Evolutionary conservation across 192 early-diverging fungal genomes (phyloP).

Genomic region (Podochytrium sp.): DNA sequence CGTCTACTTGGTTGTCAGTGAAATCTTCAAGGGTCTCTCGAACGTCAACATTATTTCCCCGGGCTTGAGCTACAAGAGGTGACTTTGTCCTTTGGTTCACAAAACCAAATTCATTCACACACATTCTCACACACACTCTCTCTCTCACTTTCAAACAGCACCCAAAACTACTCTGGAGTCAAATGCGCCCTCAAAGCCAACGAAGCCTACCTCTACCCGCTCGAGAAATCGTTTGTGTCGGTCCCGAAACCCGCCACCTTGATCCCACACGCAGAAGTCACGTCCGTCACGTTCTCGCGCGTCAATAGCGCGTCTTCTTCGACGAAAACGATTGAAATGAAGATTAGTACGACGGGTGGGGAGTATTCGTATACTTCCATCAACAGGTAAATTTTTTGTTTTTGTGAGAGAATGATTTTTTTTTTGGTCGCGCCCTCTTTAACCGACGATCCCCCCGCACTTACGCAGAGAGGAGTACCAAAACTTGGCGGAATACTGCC

Average conservation of each 20-base stretch:
- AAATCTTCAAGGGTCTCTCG: slow-evolving; percentile 82
- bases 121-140: background rate
- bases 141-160: slow-evolving; percentile 47
- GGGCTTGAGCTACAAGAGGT: slow-evolving; percentile 45
- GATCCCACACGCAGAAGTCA: slow-evolving; percentile 84
- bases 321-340: slow-evolving; percentile 91
- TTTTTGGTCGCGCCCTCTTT: background rate
- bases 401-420: background rate
- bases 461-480: slow-evolving; percentile 79
- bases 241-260: slow-evolving; percentile 93
- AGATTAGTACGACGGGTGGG: slow-evolving; percentile 81
- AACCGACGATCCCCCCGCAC: background rate
- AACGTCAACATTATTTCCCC: slow-evolving; percentile 77
- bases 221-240: slow-evolving; percentile 93
- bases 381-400: slow-evolving; percentile 53
- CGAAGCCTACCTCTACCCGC: slow-evolving; percentile 91
- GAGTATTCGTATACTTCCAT: slow-evolving; percentile 91
- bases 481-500: slow-evolving; percentile 79
- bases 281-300: slow-evolving; percentile 86
- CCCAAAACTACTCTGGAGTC: slow-evolving; percentile 78
- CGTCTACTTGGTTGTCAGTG: slow-evolving; percentile 82
- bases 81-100: background rate
- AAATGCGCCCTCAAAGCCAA: slow-evolving; percentile 97
- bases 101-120: no score
- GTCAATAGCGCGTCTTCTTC: slow-evolving; percentile 46